Percentiles rank a stretch among this genome's conserved stretches.
phyloP scores from a whole-genome alignment of 1,284 basidiomycete species.

The Trichosporon sp. region DNA sequence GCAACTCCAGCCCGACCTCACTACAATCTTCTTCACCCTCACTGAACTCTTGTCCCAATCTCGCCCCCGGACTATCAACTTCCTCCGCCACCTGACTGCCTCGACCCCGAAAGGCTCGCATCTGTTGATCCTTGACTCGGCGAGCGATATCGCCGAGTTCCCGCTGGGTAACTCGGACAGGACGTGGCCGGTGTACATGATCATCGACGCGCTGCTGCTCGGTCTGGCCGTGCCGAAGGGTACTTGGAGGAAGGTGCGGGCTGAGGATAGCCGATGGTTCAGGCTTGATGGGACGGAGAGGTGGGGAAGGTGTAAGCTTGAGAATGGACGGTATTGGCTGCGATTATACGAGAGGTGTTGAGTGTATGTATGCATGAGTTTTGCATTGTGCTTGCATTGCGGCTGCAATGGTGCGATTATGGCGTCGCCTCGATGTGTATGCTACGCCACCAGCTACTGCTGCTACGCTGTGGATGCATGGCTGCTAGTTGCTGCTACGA shows the following conservation, averaged over 20 bases:
- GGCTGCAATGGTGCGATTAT: too few species aligned
- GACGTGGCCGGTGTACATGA: constrained; percentile 42
- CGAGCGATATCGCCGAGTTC: constrained; percentile 43
- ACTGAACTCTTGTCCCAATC: constrained; percentile 49
- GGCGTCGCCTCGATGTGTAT: too few species aligned
- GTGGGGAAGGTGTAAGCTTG: constrained; percentile 45
- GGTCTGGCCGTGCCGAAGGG: not conserved
- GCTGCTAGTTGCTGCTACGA: too few species aligned
- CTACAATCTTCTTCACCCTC: constrained; percentile 50
- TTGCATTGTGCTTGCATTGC: too few species aligned
- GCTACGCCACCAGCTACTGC: too few species aligned
- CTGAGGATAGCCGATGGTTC: constrained; percentile 45
- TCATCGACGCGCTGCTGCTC: constrained; percentile 28
- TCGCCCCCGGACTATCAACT: constrained; percentile 41
- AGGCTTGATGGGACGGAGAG: constrained; percentile 38
- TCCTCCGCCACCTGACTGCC: constrained; percentile 40
- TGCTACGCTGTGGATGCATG: too few species aligned
- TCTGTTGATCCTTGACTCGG: constrained; percentile 48
- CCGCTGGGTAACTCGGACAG: constrained; percentile 31
- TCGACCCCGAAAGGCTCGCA: constrained; percentile 41
- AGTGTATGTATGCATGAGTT: constrained; percentile 1
- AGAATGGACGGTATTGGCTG: constrained; percentile 49
- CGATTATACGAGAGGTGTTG: constrained; percentile 40
- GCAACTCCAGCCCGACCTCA: constrained; percentile 25
- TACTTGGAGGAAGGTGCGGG: constrained; percentile 38